Evolutionary conservation across 2,329 filamentous ascomycete genomes (phyloP), one percentile per base, ranked within the genome.

Genomic region (Exserohilum rostratum): DNA sequence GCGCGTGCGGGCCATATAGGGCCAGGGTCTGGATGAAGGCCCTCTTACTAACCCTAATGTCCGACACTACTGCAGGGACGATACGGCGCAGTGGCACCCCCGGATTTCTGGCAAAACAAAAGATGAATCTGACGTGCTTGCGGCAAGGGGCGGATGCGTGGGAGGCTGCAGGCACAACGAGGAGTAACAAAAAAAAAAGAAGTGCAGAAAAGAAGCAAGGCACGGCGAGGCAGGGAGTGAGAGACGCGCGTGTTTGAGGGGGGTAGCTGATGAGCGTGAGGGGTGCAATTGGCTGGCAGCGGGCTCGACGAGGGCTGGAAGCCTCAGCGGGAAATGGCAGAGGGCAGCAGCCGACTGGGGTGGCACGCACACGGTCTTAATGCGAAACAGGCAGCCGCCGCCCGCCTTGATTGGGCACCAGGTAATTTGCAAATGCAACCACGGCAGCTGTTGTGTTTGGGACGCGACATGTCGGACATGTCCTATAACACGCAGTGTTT

Each of bases 11-110:
- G 56, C 57, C 54, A 63, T 53, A 53, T 52, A 53, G 56, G 58
- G 44, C 56, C 62, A 61, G 62, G 60, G 58, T 65, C 51, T 55
- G 15, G 44, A 43, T 45, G 43, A 42, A 40, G 40, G 27, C 33
- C 22, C 22, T 27, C 29, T 43, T 43, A 50, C 57, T 50, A 40
- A 57, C 43, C 49, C 43, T 50, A 42, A 47, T 40, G 46, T 47
- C 44, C 46, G 46, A 30, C 22, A 55, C 62, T 65, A 65, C 60
- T 65, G 62, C 58, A 65, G 57, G 62, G 50, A 54, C 57, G 37
- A 49, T 50, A 35, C 15, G 40, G 45, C 37, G 39, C 50, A 47
- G 37, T 50, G 57, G 29, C 37, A 50, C 31, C 49, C 57, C 53
- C 46, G 20, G 53, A 53, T 53, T 57, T 22, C 17, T 10, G 35